These are phyloP conservation scores for Sarocladium kiliense DNA, from an alignment of 2,329 filamentous ascomycete genomes.

Conservation along the genomic window DNA sequence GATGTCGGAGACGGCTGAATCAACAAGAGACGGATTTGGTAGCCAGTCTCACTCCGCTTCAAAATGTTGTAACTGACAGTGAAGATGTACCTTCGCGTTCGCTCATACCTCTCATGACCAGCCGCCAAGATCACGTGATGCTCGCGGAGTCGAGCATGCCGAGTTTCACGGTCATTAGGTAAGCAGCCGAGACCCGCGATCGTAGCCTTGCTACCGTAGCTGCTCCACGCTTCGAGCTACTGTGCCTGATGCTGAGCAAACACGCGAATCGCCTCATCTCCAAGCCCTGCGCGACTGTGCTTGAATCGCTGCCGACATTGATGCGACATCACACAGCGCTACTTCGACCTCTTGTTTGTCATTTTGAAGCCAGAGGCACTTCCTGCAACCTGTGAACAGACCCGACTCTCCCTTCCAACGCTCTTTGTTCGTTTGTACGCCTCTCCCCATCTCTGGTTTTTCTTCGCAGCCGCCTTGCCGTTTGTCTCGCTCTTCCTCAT, in stretches of 20 bases:
- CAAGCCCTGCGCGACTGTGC: constrained; percentile 1
- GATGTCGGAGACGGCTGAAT: no score
- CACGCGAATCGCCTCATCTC: constrained; percentile 5
- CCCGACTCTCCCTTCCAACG: background rate
- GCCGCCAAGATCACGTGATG: constrained; percentile 5
- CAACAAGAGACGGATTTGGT: no score
- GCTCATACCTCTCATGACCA: no score
- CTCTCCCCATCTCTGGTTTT: constrained; percentile 1
- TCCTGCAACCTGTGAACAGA: background rate
- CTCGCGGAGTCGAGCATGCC: background rate
- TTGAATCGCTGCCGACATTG: constrained; percentile 8
- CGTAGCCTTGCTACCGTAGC: background rate
- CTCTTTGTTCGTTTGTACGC: constrained; percentile 8
- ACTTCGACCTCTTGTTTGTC: background rate
- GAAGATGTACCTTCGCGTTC: no score
- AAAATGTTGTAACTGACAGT: no score
- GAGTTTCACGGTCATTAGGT: background rate
- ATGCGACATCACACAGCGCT: background rate
- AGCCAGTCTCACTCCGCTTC: no score
- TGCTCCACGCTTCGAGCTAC: constrained; percentile 5
- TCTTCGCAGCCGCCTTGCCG: constrained; percentile 1
- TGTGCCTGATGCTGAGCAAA: constrained; percentile 4
- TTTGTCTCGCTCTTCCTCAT: background rate
- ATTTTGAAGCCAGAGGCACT: background rate
- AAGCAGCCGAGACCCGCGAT: constrained; percentile 4